Conservation (phyloP, 306 rosid genomes). For the Carpinus fangiana region DNA sequence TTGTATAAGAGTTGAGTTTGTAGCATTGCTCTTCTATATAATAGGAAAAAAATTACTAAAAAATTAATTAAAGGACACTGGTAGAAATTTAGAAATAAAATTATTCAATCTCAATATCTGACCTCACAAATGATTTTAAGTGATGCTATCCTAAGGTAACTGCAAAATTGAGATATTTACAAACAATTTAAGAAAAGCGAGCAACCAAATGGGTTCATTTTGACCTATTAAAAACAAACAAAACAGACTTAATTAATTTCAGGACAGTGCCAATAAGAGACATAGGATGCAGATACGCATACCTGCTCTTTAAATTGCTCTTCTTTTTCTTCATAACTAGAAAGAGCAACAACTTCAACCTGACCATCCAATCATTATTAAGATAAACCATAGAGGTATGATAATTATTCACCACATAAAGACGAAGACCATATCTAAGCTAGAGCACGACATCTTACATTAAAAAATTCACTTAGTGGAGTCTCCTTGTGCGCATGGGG, state of each 20-base stretch:
- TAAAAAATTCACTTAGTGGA: constrained; percentile 94
- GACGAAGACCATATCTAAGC: constrained; percentile 18
- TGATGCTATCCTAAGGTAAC: background rate
- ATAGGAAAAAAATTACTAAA: background rate
- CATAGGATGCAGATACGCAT: constrained; percentile 19
- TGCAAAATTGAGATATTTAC: background rate
- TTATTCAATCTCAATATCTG: background rate
- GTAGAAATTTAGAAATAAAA: background rate
- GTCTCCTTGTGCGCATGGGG: constrained; percentile 86
- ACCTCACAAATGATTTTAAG: background rate
- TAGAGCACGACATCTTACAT: constrained; percentile 44
- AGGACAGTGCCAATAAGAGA: constrained; percentile 2
- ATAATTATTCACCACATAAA: background rate
- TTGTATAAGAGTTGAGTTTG: no score
- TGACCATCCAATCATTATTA: constrained; percentile 47
- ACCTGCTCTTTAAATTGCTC: constrained; percentile 97
- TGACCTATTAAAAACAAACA: no score
- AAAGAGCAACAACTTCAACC: constrained; percentile 98
- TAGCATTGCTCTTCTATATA: background rate
- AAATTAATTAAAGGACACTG: background rate
- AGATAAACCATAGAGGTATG: constrained; percentile 27
- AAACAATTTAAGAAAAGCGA: background rate
- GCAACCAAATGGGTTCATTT: no score
- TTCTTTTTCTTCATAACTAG: constrained; percentile 98
- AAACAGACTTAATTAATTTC: background rate